Base-by-base conservation (phyloP, 23 red algal genomes). In the Cyanidioschyzon merolae region DNA sequence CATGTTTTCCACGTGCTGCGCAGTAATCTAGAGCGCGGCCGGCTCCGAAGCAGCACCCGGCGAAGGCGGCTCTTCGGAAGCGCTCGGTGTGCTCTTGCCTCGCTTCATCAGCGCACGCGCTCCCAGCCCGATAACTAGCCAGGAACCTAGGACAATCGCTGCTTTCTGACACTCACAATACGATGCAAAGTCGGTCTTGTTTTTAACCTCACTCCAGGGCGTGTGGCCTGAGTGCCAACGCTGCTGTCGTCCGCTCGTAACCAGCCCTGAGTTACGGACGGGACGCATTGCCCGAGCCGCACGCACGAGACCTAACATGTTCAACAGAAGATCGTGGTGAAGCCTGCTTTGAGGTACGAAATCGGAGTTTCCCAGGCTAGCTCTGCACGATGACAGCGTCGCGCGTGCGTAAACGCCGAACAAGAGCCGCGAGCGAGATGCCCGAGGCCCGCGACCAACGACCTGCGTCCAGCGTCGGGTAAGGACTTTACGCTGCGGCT, bases 101-200 rank as follows among this genome's bases (percentile, higher is more conserved):
- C 45, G 45, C 7, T 21, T 7, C 45, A 54, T 15, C 45, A 7
- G 21, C 12, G 45, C 45, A 7, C 45, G 45, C 21, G 63, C 63
- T 3, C n/a, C 32, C 12, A 71, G n/a, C 2, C 63, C 63, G 7
- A 71, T 35, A 7, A 71, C 29, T 35, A 32, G 16, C 63, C 63
- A 71, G 12, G 63, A 71, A 7, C 16, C 63, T 7, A 71, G 29
- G 12, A 71, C 63, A 35, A 71, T 35, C 2, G 63, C 63, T 32
- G 63, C 63, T 32, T 71, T 71, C 63, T 71, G 63, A 35, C 63
- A 71, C 63, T 71, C 63, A 35, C 63, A 71, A 27, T 71, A 71
- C 63, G 63, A 71, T 7, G 7, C 30, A 71, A 71, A 71, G 63
- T 71, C 63, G 29, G n/a, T 25, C 63, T 71, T 71, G 63, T 71